Evolutionary conservation across 768 basidiomycete genomes (phyloP).

Genomic region (Clathrus columnatus): DNA sequence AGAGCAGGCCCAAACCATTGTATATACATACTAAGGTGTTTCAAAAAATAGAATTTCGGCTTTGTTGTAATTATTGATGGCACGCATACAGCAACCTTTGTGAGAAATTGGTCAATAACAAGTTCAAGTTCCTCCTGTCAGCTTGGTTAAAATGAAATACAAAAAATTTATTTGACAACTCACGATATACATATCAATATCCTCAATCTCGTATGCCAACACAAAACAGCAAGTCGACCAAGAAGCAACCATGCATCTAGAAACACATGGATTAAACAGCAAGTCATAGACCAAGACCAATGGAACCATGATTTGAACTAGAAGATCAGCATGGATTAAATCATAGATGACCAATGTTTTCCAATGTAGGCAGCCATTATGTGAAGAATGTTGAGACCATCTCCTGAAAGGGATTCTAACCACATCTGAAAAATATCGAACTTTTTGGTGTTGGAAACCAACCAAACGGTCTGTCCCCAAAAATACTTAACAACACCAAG

Average conservation of each 20-base stretch:
- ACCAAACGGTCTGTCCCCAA: constrained; percentile 21
- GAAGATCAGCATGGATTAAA: constrained; percentile 16
- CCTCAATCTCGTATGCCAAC: constrained; percentile 36
- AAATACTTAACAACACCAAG: constrained; percentile 36
- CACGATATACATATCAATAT: constrained; percentile 31
- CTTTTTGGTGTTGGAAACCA: not conserved
- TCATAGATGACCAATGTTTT: not conserved
- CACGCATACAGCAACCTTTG: constrained; percentile 22
- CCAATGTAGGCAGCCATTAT: not conserved
- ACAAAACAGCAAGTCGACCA: constrained; percentile 24
- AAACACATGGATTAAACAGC: constrained; percentile 25
- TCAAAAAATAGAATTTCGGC: constrained; percentile 34
- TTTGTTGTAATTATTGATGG: constrained; percentile 31
- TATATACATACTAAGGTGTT: constrained; percentile 31
- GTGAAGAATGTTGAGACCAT: not conserved
- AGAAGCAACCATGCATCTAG: constrained; percentile 27
- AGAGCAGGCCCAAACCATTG: constrained; percentile 33
- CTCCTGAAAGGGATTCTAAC: not conserved
- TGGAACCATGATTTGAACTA: constrained; percentile 10
- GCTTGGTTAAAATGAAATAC: not conserved
- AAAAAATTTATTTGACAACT: constrained; percentile 3
- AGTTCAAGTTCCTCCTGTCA: constrained; percentile 18
- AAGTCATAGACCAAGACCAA: constrained; percentile 18
- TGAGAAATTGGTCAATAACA: constrained; percentile 30
- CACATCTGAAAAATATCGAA: constrained; percentile 16